Evolutionary conservation across 805 yeast genomes (phyloP).

Genomic region (Candida caryicola): DNA sequence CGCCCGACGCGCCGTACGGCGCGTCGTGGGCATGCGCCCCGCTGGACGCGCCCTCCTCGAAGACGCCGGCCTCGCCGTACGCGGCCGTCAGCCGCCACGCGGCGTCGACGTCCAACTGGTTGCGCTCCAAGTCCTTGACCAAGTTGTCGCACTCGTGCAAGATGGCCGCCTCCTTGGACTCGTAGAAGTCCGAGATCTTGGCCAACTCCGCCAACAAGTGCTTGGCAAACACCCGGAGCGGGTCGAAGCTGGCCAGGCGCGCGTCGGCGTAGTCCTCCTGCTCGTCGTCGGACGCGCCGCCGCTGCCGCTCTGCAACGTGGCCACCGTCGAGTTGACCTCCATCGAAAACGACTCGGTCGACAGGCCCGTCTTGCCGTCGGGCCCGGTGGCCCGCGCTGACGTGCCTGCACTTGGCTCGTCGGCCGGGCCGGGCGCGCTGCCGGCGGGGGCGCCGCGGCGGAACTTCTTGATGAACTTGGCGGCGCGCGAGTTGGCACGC

Average conservation of each 20-base stretch:
- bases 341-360: slow-evolving; percentile 11
- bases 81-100: slow-evolving; percentile 25
- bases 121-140: slow-evolving; percentile 43
- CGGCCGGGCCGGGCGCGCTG: background rate
- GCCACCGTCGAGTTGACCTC: slow-evolving; percentile 18
- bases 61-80: slow-evolving; percentile 25
- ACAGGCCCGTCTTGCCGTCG: slow-evolving; percentile 7
- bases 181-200: slow-evolving; percentile 54
- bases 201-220: slow-evolving; percentile 47
- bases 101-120: slow-evolving; percentile 25
- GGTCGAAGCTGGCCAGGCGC: slow-evolving; percentile 15
- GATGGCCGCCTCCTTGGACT: slow-evolving; percentile 44
- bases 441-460: slow-evolving; percentile 5
- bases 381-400: too few species aligned
- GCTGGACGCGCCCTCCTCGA: slow-evolving; percentile 26
- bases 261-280: slow-evolving; percentile 8
- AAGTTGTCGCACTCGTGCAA: slow-evolving; percentile 45
- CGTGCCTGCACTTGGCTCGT: too few species aligned
- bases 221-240: slow-evolving; percentile 44
- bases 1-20: too few species aligned
- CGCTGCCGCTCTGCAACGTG: slow-evolving; percentile 7
- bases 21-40: slow-evolving; percentile 24
- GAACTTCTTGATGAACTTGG: slow-evolving; percentile 19
- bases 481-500: slow-evolving; percentile 10
- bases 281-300: background rate